A percentile compares a stretch with the other conserved stretches of the same genome.
phyloP scores from a whole-genome alignment of 2,329 filamentous ascomycete species.

The Raffaelea arxii region DNA sequence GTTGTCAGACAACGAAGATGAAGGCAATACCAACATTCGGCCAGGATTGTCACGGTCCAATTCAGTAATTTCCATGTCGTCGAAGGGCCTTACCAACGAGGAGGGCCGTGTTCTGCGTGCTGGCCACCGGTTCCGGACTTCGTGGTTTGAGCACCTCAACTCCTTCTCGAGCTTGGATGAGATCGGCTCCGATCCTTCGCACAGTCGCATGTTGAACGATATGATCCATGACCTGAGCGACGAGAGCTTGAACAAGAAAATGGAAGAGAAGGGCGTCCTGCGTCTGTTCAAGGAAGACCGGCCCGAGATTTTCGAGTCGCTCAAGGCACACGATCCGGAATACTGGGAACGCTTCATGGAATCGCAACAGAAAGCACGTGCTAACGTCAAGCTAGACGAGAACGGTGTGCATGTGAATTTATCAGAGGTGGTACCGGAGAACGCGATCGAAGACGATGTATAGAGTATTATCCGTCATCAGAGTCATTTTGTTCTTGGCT shows the following conservation, averaged over 20 bases:
- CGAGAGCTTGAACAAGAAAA: slow-evolving; percentile 42
- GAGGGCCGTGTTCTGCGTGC: slow-evolving; percentile 46
- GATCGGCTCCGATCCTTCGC: slow-evolving; percentile 39
- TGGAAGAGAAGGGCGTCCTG: slow-evolving; percentile 49
- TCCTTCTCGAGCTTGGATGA: slow-evolving; percentile 39
- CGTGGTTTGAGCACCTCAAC: slow-evolving; percentile 43
- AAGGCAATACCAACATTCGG: slow-evolving; percentile 33
- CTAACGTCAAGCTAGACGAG: slow-evolving; percentile 33
- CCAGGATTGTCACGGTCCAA: slow-evolving; percentile 38
- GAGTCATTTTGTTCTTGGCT: no score
- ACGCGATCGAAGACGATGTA: slow-evolving; percentile 1
- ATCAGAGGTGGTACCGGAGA: neutral
- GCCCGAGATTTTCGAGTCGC: slow-evolving; percentile 35
- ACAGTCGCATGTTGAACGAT: slow-evolving; percentile 44
- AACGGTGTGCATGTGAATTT: neutral
- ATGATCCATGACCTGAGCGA: slow-evolving; percentile 56
- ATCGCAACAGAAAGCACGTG: slow-evolving; percentile 48
- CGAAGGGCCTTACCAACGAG: slow-evolving; percentile 44
- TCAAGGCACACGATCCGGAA: slow-evolving; percentile 54
- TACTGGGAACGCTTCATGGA: slow-evolving; percentile 56
- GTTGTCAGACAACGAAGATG: slow-evolving; percentile 39
- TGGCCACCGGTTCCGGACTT: slow-evolving; percentile 46
- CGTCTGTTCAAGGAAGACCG: slow-evolving; percentile 50
- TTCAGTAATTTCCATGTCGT: slow-evolving; percentile 39
- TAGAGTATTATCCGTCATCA: no score